These are phyloP conservation scores for Phaeoacremonium minimum DNA, from an alignment of 2,329 filamentous ascomycete genomes.

Conservation along the genomic window DNA sequence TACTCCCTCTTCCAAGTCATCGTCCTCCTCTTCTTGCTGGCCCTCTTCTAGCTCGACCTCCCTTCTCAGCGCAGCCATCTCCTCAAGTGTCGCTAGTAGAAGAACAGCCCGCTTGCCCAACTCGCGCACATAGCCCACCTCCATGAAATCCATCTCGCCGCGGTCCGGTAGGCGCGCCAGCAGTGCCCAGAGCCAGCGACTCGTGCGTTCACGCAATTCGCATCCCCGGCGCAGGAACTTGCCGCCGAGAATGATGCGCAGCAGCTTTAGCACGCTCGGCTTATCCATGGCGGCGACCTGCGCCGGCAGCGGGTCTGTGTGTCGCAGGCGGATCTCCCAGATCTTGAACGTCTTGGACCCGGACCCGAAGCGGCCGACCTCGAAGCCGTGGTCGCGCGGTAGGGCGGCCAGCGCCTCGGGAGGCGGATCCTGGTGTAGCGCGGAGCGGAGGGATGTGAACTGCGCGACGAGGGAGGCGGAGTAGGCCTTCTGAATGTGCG, in stretches of 20 bases:
- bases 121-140: slow-evolving; percentile 73
- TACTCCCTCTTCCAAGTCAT: slow-evolving; percentile 42
- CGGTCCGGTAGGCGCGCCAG: slow-evolving; percentile 70
- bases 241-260: slow-evolving; percentile 62
- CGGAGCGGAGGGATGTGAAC: slow-evolving; percentile 60
- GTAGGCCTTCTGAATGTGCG: slow-evolving; percentile 58
- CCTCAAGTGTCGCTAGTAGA: slow-evolving; percentile 48
- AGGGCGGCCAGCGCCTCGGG: slow-evolving; percentile 48
- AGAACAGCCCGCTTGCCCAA: slow-evolving; percentile 72
- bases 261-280: slow-evolving; percentile 58
- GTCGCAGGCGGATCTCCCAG: slow-evolving; percentile 49
- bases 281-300: slow-evolving; percentile 64
- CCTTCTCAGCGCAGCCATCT: slow-evolving; percentile 44
- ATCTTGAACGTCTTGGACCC: slow-evolving; percentile 38
- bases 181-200: slow-evolving; percentile 82
- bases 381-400: slow-evolving; percentile 45
- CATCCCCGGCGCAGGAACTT: slow-evolving; percentile 58
- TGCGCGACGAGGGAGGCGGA: slow-evolving; percentile 60
- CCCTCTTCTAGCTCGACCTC: slow-evolving; percentile 32
- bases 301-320: slow-evolving; percentile 51
- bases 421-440: slow-evolving; percentile 54
- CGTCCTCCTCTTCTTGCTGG: slow-evolving; percentile 31
- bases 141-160: slow-evolving; percentile 70
- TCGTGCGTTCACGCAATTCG: slow-evolving; percentile 60
- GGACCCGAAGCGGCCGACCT: slow-evolving; percentile 47